A percentile compares a stretch with the other conserved stretches of the same genome.
phyloP scores from a whole-genome alignment of 2,329 filamentous ascomycete genomes.

The Xylariomycetidae sp. region DNA sequence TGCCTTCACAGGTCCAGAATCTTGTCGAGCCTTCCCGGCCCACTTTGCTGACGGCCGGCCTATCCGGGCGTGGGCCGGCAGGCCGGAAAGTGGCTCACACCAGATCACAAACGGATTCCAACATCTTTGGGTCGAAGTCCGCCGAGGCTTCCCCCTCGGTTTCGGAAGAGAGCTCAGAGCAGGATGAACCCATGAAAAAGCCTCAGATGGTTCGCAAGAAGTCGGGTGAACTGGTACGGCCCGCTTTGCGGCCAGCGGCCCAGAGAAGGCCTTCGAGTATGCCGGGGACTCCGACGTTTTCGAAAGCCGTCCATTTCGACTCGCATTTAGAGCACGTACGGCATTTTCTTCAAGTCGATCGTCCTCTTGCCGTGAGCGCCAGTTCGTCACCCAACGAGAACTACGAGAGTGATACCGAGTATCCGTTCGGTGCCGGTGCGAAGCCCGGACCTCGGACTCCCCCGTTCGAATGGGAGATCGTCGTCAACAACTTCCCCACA shows the following conservation, averaged over 20 bases:
- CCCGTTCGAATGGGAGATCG: constrained; percentile 80
- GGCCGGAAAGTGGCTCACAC: constrained; percentile 41
- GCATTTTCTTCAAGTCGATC: constrained; percentile 90
- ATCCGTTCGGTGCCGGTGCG: constrained; percentile 66
- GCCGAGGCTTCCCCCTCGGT: constrained; percentile 42
- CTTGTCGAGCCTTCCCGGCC: constrained; percentile 35
- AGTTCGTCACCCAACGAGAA: constrained; percentile 85
- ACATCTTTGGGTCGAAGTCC: constrained; percentile 39
- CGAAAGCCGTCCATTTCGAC: constrained; percentile 98
- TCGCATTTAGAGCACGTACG: constrained; percentile 92
- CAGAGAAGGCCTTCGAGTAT: constrained; percentile 85
- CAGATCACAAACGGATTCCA: constrained; percentile 52
- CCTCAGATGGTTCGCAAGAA: constrained; percentile 97
- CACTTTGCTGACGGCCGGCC: constrained; percentile 40
- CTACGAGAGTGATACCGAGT: constrained; percentile 83
- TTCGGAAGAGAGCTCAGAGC: constrained; percentile 59
- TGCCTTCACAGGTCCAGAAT: constrained; percentile 29
- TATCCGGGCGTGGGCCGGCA: constrained; percentile 35
- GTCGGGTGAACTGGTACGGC: constrained; percentile 92
- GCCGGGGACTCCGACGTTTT: constrained; percentile 93
- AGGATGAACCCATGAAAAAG: constrained; percentile 54
- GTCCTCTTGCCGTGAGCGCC: constrained; percentile 91
- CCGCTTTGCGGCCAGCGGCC: constrained; percentile 77
- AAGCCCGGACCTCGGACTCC: constrained; percentile 34
- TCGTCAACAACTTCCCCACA: constrained; percentile 73